Conservation (phyloP, 2,329 filamentous ascomycete species). For the Tolypocladium paradoxum region DNA sequence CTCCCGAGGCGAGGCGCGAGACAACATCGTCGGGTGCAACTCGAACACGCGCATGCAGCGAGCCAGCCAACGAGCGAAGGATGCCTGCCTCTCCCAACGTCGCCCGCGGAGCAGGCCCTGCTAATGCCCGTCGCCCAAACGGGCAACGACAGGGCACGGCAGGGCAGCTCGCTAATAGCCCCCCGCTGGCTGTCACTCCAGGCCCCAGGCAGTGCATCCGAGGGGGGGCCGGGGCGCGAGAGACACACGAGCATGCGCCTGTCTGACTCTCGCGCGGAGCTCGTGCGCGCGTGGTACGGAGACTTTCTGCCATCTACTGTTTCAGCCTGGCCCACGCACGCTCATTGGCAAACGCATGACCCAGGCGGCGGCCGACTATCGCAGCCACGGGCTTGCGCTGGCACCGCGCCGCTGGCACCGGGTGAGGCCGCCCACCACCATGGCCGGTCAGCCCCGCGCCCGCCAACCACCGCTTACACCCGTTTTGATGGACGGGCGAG, state of each 20-base stretch:
- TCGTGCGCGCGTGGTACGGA: background rate
- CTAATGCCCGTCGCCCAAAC: background rate
- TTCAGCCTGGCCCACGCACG: no score
- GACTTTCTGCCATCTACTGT: background rate
- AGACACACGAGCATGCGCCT: no score
- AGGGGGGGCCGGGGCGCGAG: no score
- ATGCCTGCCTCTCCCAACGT: no score
- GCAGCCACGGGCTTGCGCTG: background rate
- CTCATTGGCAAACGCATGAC: background rate
- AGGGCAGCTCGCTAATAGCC: background rate
- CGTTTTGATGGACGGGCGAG: no score
- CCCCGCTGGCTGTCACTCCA: background rate
- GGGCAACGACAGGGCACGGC: background rate
- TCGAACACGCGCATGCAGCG: background rate
- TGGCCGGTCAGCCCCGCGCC: no score
- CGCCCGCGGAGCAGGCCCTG: no score
- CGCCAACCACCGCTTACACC: background rate
- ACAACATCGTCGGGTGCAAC: background rate
- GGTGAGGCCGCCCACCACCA: background rate
- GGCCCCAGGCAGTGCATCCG: no score
- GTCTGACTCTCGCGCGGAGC: background rate
- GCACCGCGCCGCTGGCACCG: background rate
- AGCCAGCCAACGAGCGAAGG: background rate
- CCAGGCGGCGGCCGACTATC: background rate
- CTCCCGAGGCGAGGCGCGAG: no score